Evolutionary conservation across 805 yeast species (phyloP), one percentile per base, ranked within the genome.

Genomic region (Zygoascus biomembranicola): DNA sequence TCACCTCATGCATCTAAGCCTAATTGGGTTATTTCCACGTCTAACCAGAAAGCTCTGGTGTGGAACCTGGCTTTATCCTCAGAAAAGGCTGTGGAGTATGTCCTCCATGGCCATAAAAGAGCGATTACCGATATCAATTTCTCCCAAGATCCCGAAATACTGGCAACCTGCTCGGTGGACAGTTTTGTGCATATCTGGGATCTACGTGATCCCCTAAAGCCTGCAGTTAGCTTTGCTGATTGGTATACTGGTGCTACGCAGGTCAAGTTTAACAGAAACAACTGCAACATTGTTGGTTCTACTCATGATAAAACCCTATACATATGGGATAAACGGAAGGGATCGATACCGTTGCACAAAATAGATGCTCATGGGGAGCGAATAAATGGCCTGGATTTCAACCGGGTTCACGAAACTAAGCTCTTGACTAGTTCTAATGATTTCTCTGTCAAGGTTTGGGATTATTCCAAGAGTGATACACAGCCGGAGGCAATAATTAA

Each of bases 61-160:
- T 94, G 99, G 99, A 92, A 94, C 69, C 69, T 94, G 56, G 82
- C 87, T 0, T 71, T 92, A 58, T 71, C 80, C 1, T 84, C 88
- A 0, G 73, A 79, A 8, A 74, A 80, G 61, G 96, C 97, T 11
- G 85, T 94, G 52, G 88, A 87, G 57, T 87, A 85, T 64, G 90
- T 89, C 1, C 73, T 94, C 20, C 99, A 94, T 67, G 85, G 87
- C 18, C 99, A 94, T 66, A 78, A 85, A 1, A 73, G 99, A 52
- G 99, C 99, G 2, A 90, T 94, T 47, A 90, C 98, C 2, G 99
- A 94, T 71, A 89, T 94, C 55, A 88, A 90, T 67, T 94, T 90
- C 73, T 90, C 95, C 0, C 76, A 75, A 37, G 82, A 87, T 62
- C 96, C 97, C 0, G 96, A 92, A 61, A 65, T 87, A 10, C 65